Conservation (phyloP, 352 stramenopile species). For the Saprolegnia parasitica region DNA sequence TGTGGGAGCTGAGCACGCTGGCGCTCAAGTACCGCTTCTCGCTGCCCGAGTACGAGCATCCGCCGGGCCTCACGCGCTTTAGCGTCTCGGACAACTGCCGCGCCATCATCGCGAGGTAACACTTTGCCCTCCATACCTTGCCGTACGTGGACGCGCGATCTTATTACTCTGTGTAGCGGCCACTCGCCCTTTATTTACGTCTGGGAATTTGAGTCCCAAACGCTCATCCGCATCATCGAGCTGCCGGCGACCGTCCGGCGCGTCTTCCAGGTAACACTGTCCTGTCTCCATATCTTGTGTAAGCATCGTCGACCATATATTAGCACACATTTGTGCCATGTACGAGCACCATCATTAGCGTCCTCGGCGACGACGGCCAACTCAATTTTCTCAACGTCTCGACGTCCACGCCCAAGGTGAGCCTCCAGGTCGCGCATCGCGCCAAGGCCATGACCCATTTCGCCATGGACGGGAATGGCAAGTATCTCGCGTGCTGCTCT, state of each 20-base stretch:
- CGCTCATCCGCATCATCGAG: slow-evolving; percentile 81
- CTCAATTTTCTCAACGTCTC: slow-evolving; percentile 73
- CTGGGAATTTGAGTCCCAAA: slow-evolving; percentile 80
- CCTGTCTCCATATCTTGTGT: background rate
- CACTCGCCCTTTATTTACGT: slow-evolving; percentile 75
- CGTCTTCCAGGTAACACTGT: slow-evolving; percentile 45
- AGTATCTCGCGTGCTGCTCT: slow-evolving; percentile 62
- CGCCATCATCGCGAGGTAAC: slow-evolving; percentile 78
- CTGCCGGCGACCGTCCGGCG: slow-evolving; percentile 63
- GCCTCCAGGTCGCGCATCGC: slow-evolving; percentile 58
- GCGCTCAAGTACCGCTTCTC: slow-evolving; percentile 68
- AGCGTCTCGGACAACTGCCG: slow-evolving; percentile 70
- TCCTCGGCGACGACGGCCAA: slow-evolving; percentile 60
- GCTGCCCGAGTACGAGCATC: slow-evolving; percentile 57
- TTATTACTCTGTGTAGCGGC: slow-evolving; percentile 45
- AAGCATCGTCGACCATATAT: background rate
- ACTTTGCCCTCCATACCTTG: background rate
- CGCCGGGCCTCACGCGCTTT: slow-evolving; percentile 56
- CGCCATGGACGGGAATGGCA: slow-evolving; percentile 61
- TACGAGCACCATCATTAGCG: slow-evolving; percentile 50
- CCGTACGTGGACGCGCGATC: background rate
- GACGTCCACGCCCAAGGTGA: slow-evolving; percentile 62
- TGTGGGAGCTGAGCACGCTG: slow-evolving; percentile 76
- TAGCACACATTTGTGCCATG: slow-evolving; percentile 68
- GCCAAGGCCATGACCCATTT: slow-evolving; percentile 53